Base-by-base conservation (phyloP, 495 filamentous ascomycete species). In the Penicillium argentinense region DNA sequence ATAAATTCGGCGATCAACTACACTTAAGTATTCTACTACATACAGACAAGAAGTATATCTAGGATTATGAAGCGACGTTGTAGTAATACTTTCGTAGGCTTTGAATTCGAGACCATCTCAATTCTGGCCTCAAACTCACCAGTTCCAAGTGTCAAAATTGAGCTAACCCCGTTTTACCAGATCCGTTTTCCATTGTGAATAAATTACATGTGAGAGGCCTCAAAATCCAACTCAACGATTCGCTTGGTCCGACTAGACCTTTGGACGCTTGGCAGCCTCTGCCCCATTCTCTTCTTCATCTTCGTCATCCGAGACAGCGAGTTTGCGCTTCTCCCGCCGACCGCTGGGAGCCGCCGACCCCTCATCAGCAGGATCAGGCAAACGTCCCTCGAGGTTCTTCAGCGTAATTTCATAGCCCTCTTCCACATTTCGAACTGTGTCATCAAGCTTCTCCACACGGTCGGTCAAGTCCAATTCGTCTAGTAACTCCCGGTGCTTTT, bases 341-440 rank as follows among this genome's bases (percentile, higher is more conserved):
- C 54, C 52, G n/a, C 51, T 53, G 13, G 68, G 64, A 49, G 42
- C 51, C 34, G 51, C 36, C 9, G 41, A 28, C 1, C 32, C 40
- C 25, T 63, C 53, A 0, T 57, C 57, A 19, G 60, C 36, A 16
- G 55, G 27, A 3, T 57, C 57, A 12, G 65, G 51, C 17, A 62
- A 39, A 48, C 75, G 68, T 26, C 64, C 68, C 53, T 63, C 62
- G 32, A 80, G 70, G 6, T 60, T 74, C 25, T 75, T 66, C 45
- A 97, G 67, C 24, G 93, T 66, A 29, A 81, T 69, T 23, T 82
- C 80, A 67, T 93, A 97, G 22, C 93, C 91, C 42, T 85, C 86
- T 63, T 89, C 84, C n/a, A 95, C 84, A 50, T 81, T 81, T 2
- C 74, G 72, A 7, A 91, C 75, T 9, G 86, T 87, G 56, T 89